These are phyloP conservation scores for Cladophialophora bantiana DNA, from an alignment of 2,329 filamentous ascomycete genomes.

Conservation along the genomic window DNA sequence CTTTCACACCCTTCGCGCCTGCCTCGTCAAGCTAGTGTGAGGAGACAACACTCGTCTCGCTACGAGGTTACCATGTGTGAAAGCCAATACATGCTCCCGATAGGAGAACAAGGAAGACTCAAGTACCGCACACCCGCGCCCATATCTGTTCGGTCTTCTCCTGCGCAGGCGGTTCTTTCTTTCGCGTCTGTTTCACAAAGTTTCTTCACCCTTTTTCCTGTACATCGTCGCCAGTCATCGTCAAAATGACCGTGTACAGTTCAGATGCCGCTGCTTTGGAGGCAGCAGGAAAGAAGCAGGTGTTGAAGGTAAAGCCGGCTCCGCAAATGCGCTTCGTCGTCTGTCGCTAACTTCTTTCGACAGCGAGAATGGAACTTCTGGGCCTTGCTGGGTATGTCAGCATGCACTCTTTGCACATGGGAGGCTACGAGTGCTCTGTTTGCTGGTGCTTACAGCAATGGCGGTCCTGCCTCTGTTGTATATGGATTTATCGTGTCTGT, in stretches of 20 bases:
- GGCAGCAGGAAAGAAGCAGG: constrained; percentile 34
- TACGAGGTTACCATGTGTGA: constrained; percentile 13
- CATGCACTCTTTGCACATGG: constrained; percentile 41
- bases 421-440: constrained; percentile 37
- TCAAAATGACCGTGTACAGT: constrained; percentile 28
- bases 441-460: constrained; percentile 37
- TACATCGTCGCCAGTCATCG: not conserved
- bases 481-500: constrained; percentile 38
- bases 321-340: not conserved
- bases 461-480: constrained; percentile 38
- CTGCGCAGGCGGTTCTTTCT: constrained; percentile 8
- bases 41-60: constrained; percentile 25
- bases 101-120: constrained; percentile 8
- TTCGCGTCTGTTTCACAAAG: not conserved
- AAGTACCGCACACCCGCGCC: constrained; percentile 17
- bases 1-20: constrained; percentile 16
- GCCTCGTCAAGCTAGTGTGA: constrained; percentile 22
- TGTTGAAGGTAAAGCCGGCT: constrained; percentile 28
- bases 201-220: constrained; percentile 5
- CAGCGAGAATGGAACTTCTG: constrained; percentile 37
- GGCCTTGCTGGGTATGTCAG: constrained; percentile 33
- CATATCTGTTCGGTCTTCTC: constrained; percentile 2
- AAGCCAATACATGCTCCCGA: constrained; percentile 16
- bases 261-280: constrained; percentile 35
- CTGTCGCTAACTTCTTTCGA: constrained; percentile 9